Evolutionary conservation across 2,329 filamentous ascomycete species (phyloP), one percentile per base, ranked within the genome.

Genomic region (Calonectria pseudoreteaudii): DNA sequence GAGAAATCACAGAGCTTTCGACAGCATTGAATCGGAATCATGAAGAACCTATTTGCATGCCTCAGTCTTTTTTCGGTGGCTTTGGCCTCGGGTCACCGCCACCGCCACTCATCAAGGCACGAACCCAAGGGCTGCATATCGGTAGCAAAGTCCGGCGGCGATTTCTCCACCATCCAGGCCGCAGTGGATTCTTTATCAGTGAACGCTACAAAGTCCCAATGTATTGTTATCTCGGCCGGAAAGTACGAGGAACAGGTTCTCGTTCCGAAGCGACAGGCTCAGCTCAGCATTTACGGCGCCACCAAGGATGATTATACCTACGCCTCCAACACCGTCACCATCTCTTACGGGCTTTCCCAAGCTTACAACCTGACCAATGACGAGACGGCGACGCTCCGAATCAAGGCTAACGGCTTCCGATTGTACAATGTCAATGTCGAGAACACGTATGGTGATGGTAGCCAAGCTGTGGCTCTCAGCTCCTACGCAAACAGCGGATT

Each of bases 151-250:
- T 81, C 79, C 30, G 77, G 89, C 82, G 70, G 84, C 74, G 76
- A 74, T 30, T 84, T 81, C 77, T 80, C 78, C 72, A 80, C 77
- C 8, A 62, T 93, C 64, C 89, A 91, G 80, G 82, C 86, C n/a
- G 91, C 91, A 20, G 87, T 93, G 71, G 81, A 90, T 78, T 87
- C 90, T 11, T 86, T 93, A 11, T 88, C 87, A 28, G 88, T 87
- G 2, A 84, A 85, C 3, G 86, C 86, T 18, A 86, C 87, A 3
- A 75, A 82, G 1, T 85, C 85, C 2, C 89, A 91, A 71, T 90
- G 87, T 80, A 91, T 93, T 83, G 93, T 92, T 84, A 89, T 93
- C 82, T 90, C 88, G 38, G 93, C 93, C 83, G 41, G 91, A 2
- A 91, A 88, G 20, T 92, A 92, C 83, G 84, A 83, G 28, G 90